Evolutionary conservation across 2,329 filamentous ascomycete species (phyloP).

Genomic region (Diaporthe vaccinii): DNA sequence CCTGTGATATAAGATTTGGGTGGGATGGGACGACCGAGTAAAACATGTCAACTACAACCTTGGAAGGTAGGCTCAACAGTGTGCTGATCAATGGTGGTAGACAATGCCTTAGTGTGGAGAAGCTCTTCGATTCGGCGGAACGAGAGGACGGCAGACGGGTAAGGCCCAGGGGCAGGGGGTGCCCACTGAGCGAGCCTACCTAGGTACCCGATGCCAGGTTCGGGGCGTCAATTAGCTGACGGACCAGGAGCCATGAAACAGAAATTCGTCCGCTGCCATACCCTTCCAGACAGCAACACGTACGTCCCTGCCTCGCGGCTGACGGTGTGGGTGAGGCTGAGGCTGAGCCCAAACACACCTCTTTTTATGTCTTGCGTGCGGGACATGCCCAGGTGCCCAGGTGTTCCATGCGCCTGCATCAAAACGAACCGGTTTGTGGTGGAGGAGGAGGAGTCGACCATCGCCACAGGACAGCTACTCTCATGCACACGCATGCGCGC

Average conservation of each 20-base stretch:
- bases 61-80: not conserved
- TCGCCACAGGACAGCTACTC: not conserved
- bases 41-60: not conserved
- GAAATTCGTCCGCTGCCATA: not conserved
- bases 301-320: slow-evolving; percentile 6
- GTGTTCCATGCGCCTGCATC: slow-evolving; percentile 6
- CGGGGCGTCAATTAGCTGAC: slow-evolving; percentile 6
- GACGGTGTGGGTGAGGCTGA: not conserved
- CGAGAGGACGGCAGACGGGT: not conserved
- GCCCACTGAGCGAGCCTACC: not conserved
- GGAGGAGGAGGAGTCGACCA: too few species aligned
- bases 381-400: slow-evolving; percentile 11
- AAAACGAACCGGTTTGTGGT: slow-evolving; percentile 8
- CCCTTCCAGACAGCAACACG: not conserved
- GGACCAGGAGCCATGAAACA: slow-evolving; percentile 5
- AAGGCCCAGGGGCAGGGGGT: not conserved
- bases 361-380: too few species aligned
- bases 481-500: not conserved
- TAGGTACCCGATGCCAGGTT: not conserved
- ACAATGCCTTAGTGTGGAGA: not conserved
- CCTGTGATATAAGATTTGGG: slow-evolving; percentile 3
- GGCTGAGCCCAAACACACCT: not conserved
- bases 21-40: not conserved
- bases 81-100: not conserved
- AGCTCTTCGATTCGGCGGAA: slow-evolving; percentile 11